These are phyloP conservation scores for Termitomyces sp. DNA, from an alignment of 768 basidiomycete genomes.

Conservation along the genomic window DNA sequence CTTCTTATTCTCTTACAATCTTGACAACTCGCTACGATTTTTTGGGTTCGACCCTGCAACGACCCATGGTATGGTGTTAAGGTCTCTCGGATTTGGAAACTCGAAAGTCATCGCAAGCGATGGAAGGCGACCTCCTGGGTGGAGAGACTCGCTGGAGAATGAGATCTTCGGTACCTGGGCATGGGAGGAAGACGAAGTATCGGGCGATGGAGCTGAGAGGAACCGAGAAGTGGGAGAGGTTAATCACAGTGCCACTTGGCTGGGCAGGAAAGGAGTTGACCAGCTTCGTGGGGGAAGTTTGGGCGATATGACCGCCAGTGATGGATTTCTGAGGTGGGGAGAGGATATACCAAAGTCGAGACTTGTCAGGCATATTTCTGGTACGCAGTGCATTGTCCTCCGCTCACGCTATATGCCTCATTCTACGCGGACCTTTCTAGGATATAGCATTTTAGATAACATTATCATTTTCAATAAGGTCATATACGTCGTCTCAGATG, in stretches of 20 bases:
- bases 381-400: conserved; percentile 30
- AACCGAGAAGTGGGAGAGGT: conserved; percentile 39
- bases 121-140: conserved; percentile 46
- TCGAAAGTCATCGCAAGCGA: conserved; percentile 37
- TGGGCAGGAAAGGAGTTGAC: conserved; percentile 28
- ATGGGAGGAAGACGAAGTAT: conserved; percentile 60
- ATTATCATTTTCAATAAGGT: conserved; percentile 71
- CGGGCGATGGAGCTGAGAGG: conserved; percentile 50
- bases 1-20: conserved; percentile 72
- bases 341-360: conserved; percentile 50
- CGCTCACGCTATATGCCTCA: not conserved
- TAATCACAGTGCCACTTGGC: conserved; percentile 44
- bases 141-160: conserved; percentile 56
- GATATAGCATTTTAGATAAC: conserved; percentile 82
- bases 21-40: conserved; percentile 58
- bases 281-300: conserved; percentile 21
- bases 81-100: conserved; percentile 36
- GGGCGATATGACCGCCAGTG: conserved; percentile 39
- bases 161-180: conserved; percentile 69
- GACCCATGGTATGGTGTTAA: conserved; percentile 34
- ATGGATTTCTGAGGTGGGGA: conserved; percentile 56
- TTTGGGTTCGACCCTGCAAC: conserved; percentile 42
- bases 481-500: conserved; percentile 72
- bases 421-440: conserved; percentile 31
- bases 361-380: conserved; percentile 63